These are phyloP conservation scores for Psilocybe tampanensis DNA, from an alignment of 768 basidiomycete genomes.

Conservation along the genomic window DNA sequence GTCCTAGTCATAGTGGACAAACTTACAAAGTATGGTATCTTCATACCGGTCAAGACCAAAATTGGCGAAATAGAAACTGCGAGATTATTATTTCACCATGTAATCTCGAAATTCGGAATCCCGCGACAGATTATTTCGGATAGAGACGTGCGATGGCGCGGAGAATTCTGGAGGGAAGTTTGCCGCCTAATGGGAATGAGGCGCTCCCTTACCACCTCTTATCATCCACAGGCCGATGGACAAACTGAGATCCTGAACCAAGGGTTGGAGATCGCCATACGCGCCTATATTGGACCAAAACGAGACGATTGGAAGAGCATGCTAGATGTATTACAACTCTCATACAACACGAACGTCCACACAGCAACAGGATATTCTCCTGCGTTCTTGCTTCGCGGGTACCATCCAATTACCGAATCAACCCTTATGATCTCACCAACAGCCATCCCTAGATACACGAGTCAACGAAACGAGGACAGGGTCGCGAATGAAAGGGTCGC, in stretches of 20 bases:
- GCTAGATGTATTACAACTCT: slow-evolving; percentile 23
- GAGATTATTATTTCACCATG: slow-evolving; percentile 28
- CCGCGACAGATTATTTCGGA: slow-evolving; percentile 31
- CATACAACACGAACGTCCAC: slow-evolving; percentile 34
- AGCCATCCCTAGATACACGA: too few relatives aligned
- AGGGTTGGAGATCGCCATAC: slow-evolving; percentile 28
- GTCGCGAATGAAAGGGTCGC: too few relatives aligned
- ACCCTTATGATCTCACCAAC: background rate
- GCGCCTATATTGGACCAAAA: slow-evolving; percentile 27
- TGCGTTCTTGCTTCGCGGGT: slow-evolving; percentile 29
- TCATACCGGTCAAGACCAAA: slow-evolving; percentile 33
- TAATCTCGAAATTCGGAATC: slow-evolving; percentile 26
- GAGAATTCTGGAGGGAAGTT: slow-evolving; percentile 29
- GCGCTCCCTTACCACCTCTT: slow-evolving; percentile 24
- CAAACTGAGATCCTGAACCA: slow-evolving; percentile 38
- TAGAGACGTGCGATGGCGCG: slow-evolving; percentile 25
- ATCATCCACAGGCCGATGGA: slow-evolving; percentile 37
- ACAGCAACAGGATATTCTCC: slow-evolving; percentile 28
- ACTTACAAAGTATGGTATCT: slow-evolving; percentile 40
- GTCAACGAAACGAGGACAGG: too few relatives aligned
- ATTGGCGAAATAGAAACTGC: slow-evolving; percentile 30
- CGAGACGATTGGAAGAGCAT: slow-evolving; percentile 26
- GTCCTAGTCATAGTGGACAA: slow-evolving; percentile 37
- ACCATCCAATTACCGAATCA: slow-evolving; percentile 19
- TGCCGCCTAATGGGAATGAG: slow-evolving; percentile 27